Conservation (phyloP, 148 eudicot species). For the Persicaria maculosa region DNA sequence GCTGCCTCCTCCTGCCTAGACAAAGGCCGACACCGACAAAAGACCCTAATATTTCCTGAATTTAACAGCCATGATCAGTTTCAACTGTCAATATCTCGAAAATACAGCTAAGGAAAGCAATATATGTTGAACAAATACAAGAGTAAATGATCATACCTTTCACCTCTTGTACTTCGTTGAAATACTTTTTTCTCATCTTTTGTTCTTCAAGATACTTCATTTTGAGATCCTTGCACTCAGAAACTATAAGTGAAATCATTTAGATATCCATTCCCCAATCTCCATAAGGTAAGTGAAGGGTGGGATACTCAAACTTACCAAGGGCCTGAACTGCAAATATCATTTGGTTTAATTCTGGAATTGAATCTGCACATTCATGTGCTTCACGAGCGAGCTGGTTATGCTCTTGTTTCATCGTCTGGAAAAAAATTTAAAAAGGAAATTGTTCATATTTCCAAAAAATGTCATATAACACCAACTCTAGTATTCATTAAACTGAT, state of each 20-base stretch:
- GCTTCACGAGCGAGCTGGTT: conserved; percentile 64
- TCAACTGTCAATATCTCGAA: neutral
- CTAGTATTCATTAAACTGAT: conserved; percentile 4
- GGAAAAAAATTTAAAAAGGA: conserved; percentile 10
- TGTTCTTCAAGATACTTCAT: conserved; percentile 89
- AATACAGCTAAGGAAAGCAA: neutral
- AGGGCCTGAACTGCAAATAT: conserved; percentile 73
- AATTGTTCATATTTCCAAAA: neutral
- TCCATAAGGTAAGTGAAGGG: neutral
- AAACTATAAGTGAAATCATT: conserved; percentile 36
- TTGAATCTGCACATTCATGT: conserved; percentile 75
- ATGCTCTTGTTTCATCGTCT: conserved; percentile 79
- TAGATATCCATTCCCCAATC: neutral
- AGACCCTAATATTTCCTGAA: conserved; percentile 92
- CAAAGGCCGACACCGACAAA: conserved; percentile 86
- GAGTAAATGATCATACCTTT: conserved; percentile 45
- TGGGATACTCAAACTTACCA: conserved; percentile 42
- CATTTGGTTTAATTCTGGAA: conserved; percentile 80
- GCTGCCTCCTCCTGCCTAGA: conserved; percentile 49
- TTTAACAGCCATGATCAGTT: conserved; percentile 7
- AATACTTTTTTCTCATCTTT: conserved; percentile 74
- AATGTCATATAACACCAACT: neutral
- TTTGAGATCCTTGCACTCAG: conserved; percentile 87
- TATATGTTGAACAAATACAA: neutral
- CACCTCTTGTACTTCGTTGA: conserved; percentile 78